These are phyloP conservation scores for Trichosanthes truncata DNA, from an alignment of 306 rosid genomes.

Conservation along the genomic window DNA sequence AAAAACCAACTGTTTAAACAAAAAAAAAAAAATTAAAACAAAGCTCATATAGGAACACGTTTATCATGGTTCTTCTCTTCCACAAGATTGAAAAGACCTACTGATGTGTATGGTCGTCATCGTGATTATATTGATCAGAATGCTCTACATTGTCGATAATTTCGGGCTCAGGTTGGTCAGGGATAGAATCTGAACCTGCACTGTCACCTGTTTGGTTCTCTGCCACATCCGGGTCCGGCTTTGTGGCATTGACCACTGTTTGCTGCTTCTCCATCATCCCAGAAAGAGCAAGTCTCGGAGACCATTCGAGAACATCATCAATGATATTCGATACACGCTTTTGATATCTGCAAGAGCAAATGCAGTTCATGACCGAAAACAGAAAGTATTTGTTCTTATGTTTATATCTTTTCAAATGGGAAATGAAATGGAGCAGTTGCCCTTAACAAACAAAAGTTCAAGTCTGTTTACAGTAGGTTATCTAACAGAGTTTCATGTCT, in stretches of 20 bases:
- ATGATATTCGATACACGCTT: conserved; percentile 88
- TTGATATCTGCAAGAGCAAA: conserved; percentile 56
- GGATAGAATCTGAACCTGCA: conserved; percentile 23
- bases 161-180: conserved; percentile 36
- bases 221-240: conserved; percentile 19
- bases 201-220: conserved; percentile 21
- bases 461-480: neutral
- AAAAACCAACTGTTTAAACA: conserved; percentile 16
- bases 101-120: neutral
- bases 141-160: conserved; percentile 27
- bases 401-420: neutral
- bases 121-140: conserved; percentile 30
- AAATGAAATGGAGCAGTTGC: neutral
- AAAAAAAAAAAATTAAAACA: neutral
- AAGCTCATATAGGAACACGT: conserved; percentile 11
- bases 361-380: neutral
- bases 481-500: neutral
- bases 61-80: conserved; percentile 23
- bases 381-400: neutral
- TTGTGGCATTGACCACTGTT: conserved; percentile 51
- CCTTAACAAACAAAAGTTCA: neutral
- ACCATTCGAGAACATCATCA: conserved; percentile 96
- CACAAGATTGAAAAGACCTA: conserved; percentile 8
- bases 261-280: conserved; percentile 96
- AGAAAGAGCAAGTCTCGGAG: conserved; percentile 85